phyloP scores from a whole-genome alignment of 2,329 filamentous ascomycete species.

The Ceratocystis diversiconidia region DNA sequence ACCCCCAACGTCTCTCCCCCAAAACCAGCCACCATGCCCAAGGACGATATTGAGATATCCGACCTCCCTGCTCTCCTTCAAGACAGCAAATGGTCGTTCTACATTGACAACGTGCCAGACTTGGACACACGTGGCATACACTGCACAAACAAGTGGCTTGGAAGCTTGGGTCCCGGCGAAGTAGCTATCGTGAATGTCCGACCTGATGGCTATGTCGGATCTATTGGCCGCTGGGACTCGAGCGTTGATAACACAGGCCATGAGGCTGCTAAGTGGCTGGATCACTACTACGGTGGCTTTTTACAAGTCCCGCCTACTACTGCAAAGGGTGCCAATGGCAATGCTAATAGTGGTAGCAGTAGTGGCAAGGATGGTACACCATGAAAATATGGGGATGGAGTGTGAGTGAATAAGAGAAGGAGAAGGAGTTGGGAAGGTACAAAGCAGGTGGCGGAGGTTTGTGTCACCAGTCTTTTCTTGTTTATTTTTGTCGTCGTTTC shows the following conservation, averaged over 20 bases:
- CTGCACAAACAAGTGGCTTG: slow-evolving; percentile 58
- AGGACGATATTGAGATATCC: slow-evolving; percentile 48
- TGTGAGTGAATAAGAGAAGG: neutral
- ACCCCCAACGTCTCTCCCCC: neutral
- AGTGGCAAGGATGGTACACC: neutral
- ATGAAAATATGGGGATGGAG: neutral
- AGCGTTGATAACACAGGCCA: slow-evolving; percentile 36
- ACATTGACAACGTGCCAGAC: slow-evolving; percentile 50
- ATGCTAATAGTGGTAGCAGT: neutral
- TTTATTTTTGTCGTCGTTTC: neutral
- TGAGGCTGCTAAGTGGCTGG: slow-evolving; percentile 40
- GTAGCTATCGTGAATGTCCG: slow-evolving; percentile 54
- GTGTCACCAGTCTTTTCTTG: slow-evolving; percentile 1
- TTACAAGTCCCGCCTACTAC: slow-evolving; percentile 32
- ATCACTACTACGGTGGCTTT: slow-evolving; percentile 41
- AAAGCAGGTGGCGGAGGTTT: neutral
- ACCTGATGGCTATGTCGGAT: slow-evolving; percentile 61
- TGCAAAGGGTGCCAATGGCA: neutral
- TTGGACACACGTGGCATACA: slow-evolving; percentile 37
- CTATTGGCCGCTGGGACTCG: slow-evolving; percentile 41
- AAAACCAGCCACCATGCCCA: slow-evolving; percentile 40
- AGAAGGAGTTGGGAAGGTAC: neutral
- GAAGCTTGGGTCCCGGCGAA: slow-evolving; percentile 39
- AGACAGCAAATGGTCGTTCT: slow-evolving; percentile 56
- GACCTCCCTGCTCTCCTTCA: slow-evolving; percentile 49